phyloP scores from a whole-genome alignment of 805 yeast species.

The Wickerhamiella slavikovae region DNA sequence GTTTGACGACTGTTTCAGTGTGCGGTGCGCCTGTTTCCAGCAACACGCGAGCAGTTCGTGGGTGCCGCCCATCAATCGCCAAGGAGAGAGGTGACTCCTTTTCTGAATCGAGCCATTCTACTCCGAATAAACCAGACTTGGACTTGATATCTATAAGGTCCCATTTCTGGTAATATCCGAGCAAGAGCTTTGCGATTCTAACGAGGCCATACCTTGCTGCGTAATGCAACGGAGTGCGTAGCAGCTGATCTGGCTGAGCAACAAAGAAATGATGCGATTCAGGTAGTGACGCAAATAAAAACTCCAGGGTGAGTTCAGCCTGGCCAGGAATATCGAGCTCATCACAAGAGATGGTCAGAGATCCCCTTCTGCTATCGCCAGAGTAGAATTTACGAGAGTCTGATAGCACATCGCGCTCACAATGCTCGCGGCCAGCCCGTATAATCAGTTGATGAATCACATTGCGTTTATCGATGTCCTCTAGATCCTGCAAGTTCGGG shows the following conservation, averaged over 20 bases:
- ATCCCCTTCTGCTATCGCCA: not conserved
- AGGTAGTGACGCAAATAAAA: slow-evolving; percentile 37
- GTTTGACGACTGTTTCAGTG: slow-evolving; percentile 1
- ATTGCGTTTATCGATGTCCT: slow-evolving; percentile 65
- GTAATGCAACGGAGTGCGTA: slow-evolving; percentile 75
- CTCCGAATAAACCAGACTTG: slow-evolving; percentile 5
- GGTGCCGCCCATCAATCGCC: slow-evolving; percentile 68
- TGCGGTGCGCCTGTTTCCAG: slow-evolving; percentile 21
- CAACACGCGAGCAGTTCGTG: slow-evolving; percentile 44
- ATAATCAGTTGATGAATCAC: slow-evolving; percentile 72
- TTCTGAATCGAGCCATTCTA: slow-evolving; percentile 38
- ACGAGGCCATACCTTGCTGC: slow-evolving; percentile 72
- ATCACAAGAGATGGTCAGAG: slow-evolving; percentile 1
- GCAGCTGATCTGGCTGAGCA: slow-evolving; percentile 50
- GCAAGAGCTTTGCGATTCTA: slow-evolving; percentile 35
- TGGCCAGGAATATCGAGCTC: not conserved
- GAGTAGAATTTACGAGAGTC: not conserved
- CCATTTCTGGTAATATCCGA: slow-evolving; percentile 41
- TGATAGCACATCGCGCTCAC: not conserved
- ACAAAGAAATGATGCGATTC: slow-evolving; percentile 33
- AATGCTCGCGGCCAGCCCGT: slow-evolving; percentile 36
- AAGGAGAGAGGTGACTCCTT: slow-evolving; percentile 63
- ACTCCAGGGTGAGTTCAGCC: slow-evolving; percentile 18
- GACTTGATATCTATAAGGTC: slow-evolving; percentile 10
- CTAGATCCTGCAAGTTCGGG: slow-evolving; percentile 33